phyloP scores from a whole-genome alignment of 371 early-diverging fungal species.

The Synchytrium microbalum region DNA sequence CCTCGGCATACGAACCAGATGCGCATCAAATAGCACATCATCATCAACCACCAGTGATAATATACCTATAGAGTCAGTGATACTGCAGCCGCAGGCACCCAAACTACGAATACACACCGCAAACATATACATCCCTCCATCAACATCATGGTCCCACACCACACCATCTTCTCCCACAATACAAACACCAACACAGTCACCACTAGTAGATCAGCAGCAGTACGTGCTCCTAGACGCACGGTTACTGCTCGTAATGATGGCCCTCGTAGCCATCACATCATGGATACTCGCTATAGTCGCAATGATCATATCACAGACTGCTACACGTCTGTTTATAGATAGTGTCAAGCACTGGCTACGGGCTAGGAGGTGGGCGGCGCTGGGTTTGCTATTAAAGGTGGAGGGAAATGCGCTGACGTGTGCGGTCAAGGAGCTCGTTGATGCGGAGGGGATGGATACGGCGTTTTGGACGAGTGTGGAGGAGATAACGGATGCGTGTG shows the following conservation, averaged over 20 bases:
- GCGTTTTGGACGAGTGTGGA: background rate
- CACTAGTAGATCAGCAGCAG: background rate
- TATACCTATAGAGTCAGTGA: too few relatives aligned
- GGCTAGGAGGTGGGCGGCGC: background rate
- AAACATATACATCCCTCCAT: too few relatives aligned
- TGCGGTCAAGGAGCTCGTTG: background rate
- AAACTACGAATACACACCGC: too few relatives aligned
- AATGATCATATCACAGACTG: background rate
- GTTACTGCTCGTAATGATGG: background rate
- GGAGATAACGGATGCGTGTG: background rate
- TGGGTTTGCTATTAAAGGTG: background rate
- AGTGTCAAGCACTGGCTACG: background rate
- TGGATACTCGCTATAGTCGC: background rate
- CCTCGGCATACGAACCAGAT: too few relatives aligned
- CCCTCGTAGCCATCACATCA: background rate
- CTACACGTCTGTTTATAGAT: background rate
- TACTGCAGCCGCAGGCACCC: too few relatives aligned
- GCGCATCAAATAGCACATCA: too few relatives aligned
- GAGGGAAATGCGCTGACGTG: background rate
- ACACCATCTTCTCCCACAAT: too few relatives aligned
- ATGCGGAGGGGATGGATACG: background rate
- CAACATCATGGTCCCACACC: too few relatives aligned
- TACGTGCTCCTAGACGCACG: background rate
- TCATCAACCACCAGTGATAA: too few relatives aligned
- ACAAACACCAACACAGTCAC: too few relatives aligned